phyloP scores from a whole-genome alignment of 2,329 filamentous ascomycete species.

The Aspergillus flavus region DNA sequence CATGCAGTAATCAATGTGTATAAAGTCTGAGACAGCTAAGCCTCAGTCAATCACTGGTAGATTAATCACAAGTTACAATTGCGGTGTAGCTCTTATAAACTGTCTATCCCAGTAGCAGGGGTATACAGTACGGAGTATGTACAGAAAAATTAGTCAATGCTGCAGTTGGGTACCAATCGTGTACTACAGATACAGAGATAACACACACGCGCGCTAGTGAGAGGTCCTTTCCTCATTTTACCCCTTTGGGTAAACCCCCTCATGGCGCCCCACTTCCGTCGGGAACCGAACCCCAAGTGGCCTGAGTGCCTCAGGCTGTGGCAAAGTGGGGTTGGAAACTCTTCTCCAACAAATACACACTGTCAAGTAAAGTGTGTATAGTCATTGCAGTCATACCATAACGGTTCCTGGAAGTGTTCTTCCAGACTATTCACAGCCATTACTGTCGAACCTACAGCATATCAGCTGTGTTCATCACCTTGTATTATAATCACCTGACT shows the following conservation, averaged over 20 bases:
- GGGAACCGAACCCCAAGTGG: slow-evolving; percentile 2
- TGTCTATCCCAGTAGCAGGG: neutral
- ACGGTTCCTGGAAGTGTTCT: neutral
- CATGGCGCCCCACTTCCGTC: slow-evolving; percentile 20
- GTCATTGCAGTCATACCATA: neutral
- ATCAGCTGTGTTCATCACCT: neutral
- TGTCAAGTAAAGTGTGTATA: neutral
- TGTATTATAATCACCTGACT: neutral
- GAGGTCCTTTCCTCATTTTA: neutral
- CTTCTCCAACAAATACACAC: slow-evolving; percentile 8
- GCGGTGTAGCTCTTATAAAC: neutral
- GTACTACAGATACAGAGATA: neutral
- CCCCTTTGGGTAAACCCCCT: slow-evolving; percentile 2
- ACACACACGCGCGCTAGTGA: neutral
- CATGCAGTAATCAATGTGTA: slow-evolving; percentile 8
- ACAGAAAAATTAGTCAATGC: neutral
- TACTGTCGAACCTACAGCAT: neutral
- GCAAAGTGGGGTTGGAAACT: slow-evolving; percentile 23
- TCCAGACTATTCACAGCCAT: neutral
- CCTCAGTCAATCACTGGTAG: neutral
- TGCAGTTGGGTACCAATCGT: neutral
- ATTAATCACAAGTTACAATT: slow-evolving; percentile 2
- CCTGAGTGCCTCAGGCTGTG: slow-evolving; percentile 23
- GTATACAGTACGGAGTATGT: neutral
- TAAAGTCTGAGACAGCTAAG: slow-evolving; percentile 8